Evolutionary conservation across 1,284 basidiomycete species (phyloP).

Genomic region (Ustilago shanxiensis): DNA sequence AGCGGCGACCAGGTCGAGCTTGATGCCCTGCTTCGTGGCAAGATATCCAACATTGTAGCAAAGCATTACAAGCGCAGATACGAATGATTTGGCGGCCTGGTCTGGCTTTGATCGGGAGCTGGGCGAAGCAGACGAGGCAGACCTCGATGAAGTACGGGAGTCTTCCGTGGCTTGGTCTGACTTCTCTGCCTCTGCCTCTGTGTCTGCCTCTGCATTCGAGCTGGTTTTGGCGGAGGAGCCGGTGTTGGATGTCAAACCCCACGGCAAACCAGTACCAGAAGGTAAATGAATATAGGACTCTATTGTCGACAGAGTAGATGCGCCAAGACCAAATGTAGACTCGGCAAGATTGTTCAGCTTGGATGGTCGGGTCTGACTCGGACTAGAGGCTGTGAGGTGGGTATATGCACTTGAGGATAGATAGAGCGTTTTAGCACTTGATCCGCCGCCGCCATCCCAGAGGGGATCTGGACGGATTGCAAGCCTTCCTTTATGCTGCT

Average conservation of each 20-base stretch:
- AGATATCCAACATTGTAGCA: slow-evolving; percentile 59
- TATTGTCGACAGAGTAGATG: slow-evolving; percentile 55
- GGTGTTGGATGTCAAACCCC: slow-evolving; percentile 33
- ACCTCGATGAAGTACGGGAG: not conserved
- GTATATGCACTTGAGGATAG: slow-evolving; percentile 48
- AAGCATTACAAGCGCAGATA: slow-evolving; percentile 57
- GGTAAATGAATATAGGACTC: slow-evolving; percentile 57
- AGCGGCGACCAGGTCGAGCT: slow-evolving; percentile 56
- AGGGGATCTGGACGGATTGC: slow-evolving; percentile 52
- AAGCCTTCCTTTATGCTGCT: slow-evolving; percentile 39
- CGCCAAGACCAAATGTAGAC: slow-evolving; percentile 52
- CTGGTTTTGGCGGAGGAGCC: slow-evolving; percentile 3
- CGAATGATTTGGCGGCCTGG: slow-evolving; percentile 50
- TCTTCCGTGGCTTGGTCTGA: slow-evolving; percentile 5
- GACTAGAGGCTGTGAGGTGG: slow-evolving; percentile 26
- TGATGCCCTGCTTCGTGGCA: slow-evolving; percentile 50
- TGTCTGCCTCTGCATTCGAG: not conserved
- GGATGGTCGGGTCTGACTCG: slow-evolving; percentile 8
- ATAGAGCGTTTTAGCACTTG: slow-evolving; percentile 49
- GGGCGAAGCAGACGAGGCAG: not conserved
- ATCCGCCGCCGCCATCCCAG: slow-evolving; percentile 52
- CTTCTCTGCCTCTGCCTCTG: not conserved
- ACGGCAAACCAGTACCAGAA: slow-evolving; percentile 33
- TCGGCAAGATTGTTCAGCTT: slow-evolving; percentile 48
- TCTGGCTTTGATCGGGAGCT: slow-evolving; percentile 36